phyloP scores from a whole-genome alignment of 116 monocot species.

The Thalassia testudinum region DNA sequence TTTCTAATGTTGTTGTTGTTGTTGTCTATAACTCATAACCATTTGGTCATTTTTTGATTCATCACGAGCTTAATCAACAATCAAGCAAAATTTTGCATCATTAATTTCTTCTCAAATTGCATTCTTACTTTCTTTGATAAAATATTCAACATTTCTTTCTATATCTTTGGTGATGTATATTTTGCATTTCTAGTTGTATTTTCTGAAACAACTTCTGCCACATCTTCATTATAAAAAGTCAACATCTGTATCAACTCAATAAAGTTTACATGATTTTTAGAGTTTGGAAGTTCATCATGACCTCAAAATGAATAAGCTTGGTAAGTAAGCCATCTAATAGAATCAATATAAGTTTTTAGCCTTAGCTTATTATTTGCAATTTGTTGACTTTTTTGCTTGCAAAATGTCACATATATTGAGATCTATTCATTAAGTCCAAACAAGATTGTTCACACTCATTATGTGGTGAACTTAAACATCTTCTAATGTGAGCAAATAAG shows the following conservation, averaged over 20 bases:
- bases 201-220: not conserved
- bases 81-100: not conserved
- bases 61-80: constrained; percentile 3
- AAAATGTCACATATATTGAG: too few relatives aligned
- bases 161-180: constrained; percentile 4
- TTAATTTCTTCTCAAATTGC: constrained; percentile 3
- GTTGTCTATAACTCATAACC: constrained; percentile 1
- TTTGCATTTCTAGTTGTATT: constrained; percentile 12
- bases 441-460: too few relatives aligned
- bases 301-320: constrained; percentile 2
- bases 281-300: constrained; percentile 10
- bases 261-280: constrained; percentile 9
- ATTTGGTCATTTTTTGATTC: constrained; percentile 9
- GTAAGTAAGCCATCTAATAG: not conserved
- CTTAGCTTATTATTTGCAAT: not conserved
- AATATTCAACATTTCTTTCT: constrained; percentile 1
- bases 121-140: not conserved
- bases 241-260: constrained; percentile 9
- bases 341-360: not conserved
- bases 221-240: constrained; percentile 1
- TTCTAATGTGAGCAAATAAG: too few relatives aligned
- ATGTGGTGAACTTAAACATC: too few relatives aligned
- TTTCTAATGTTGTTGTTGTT: not conserved
- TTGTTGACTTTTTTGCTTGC: not conserved
- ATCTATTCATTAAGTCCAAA: too few relatives aligned